Evolutionary conservation across 805 yeast genomes (phyloP).

Genomic region (Jamesozyma spencerorum): DNA sequence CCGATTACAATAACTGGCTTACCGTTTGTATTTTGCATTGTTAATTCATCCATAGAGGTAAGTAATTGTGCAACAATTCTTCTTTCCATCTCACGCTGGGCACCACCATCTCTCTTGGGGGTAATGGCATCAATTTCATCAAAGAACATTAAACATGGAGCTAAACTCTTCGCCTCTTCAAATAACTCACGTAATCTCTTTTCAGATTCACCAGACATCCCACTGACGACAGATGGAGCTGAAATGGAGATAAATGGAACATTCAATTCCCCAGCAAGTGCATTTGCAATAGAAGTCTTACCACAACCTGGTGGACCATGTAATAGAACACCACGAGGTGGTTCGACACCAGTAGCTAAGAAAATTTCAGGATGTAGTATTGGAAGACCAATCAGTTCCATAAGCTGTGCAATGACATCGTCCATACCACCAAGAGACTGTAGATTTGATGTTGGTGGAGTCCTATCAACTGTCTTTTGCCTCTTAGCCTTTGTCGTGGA

Average conservation of each 20-base stretch:
- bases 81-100: slow-evolving; percentile 96
- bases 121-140: slow-evolving; percentile 98
- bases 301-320: slow-evolving; percentile 99
- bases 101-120: slow-evolving; percentile 90
- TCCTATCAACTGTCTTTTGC: slow-evolving; percentile 45
- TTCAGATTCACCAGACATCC: slow-evolving; percentile 98
- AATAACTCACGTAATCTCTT: slow-evolving; percentile 87
- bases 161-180: slow-evolving; percentile 81
- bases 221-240: slow-evolving; percentile 94
- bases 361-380: slow-evolving; percentile 90
- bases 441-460: slow-evolving; percentile 61
- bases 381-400: slow-evolving; percentile 89
- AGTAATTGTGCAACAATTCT: slow-evolving; percentile 92
- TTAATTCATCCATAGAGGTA: slow-evolving; percentile 88
- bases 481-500: slow-evolving; percentile 29
- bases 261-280: slow-evolving; percentile 87
- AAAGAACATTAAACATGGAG: slow-evolving; percentile 87
- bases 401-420: slow-evolving; percentile 69
- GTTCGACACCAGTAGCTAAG: slow-evolving; percentile 79
- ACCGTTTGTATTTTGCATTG: slow-evolving; percentile 81
- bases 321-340: slow-evolving; percentile 86
- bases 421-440: slow-evolving; percentile 85
- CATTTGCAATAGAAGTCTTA: slow-evolving; percentile 91
- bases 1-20: slow-evolving; percentile 91
- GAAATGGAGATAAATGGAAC: slow-evolving; percentile 87